Conservation (phyloP, 768 basidiomycete species). For the Cystobasidium ongulense region DNA sequence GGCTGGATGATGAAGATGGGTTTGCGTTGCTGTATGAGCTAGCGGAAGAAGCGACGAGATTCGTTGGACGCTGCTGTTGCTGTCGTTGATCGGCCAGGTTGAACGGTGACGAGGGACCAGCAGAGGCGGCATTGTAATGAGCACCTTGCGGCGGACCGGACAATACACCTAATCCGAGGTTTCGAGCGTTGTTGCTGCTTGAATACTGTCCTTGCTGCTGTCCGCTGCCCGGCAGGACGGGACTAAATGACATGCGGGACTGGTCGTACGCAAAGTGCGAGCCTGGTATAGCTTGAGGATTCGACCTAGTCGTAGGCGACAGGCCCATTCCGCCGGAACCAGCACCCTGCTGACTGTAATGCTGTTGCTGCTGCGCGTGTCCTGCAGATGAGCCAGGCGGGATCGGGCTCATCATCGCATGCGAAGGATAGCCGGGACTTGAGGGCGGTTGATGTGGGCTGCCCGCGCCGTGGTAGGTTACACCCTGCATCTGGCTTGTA, state of each 20-base stretch:
- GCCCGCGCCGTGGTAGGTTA: neutral
- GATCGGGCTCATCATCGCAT: neutral
- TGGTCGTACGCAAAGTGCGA: neutral
- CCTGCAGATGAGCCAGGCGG: neutral
- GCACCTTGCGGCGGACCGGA: neutral
- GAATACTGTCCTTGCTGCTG: neutral
- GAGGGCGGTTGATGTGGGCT: neutral
- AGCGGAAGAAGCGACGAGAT: neutral
- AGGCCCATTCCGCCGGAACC: neutral
- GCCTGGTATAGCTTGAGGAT: neutral
- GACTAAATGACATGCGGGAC: neutral
- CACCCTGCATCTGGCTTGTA: conserved; percentile 8
- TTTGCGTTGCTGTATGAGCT: neutral
- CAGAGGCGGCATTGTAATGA: neutral
- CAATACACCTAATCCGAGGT: neutral
- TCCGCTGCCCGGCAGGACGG: neutral
- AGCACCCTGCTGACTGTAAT: neutral
- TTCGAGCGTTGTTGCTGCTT: neutral
- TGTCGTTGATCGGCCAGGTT: neutral
- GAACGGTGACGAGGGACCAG: neutral
- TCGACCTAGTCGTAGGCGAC: neutral
- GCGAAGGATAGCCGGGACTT: neutral
- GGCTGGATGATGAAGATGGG: neutral
- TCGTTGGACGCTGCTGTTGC: neutral
- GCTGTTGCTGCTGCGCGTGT: neutral